These are phyloP conservation scores for Lentinus brumalis DNA, from an alignment of 768 basidiomycete genomes.

Conservation along the genomic window DNA sequence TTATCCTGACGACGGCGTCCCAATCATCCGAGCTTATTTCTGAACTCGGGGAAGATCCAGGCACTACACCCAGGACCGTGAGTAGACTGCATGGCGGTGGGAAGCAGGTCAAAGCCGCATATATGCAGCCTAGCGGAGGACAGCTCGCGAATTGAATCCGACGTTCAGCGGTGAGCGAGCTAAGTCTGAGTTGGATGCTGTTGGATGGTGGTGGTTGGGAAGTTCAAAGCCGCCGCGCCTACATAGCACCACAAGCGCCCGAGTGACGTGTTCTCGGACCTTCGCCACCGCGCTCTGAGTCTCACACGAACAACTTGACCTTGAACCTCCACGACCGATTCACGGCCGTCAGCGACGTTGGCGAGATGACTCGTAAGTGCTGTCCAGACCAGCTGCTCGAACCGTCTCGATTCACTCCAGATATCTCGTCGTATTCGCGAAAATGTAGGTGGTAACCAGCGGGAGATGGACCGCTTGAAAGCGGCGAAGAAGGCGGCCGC, in stretches of 20 bases:
- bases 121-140: no score
- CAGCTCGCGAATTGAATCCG: no score
- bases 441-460: slow-evolving; percentile 74
- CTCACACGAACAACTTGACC: slow-evolving; percentile 14
- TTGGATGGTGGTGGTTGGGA: background rate
- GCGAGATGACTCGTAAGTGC: slow-evolving; percentile 23
- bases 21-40: no score
- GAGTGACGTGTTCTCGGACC: background rate
- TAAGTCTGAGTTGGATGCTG: background rate
- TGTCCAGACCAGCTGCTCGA: background rate
- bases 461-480: slow-evolving; percentile 72
- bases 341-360: slow-evolving; percentile 1
- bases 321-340: slow-evolving; percentile 6
- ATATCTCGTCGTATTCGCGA: background rate
- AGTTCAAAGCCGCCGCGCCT: background rate
- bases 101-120: no score
- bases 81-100: no score
- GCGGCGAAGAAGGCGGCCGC: slow-evolving; percentile 69
- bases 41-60: no score
- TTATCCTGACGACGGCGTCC: no score
- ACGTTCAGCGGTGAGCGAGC: background rate
- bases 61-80: no score
- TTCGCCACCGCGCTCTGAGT: background rate
- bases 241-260: background rate
- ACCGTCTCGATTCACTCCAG: slow-evolving; percentile 23